Percentiles rank a stretch among this genome's conserved stretches.
Conservation (phyloP, 441 rosid genomes). For the Corymbia citriodora region DNA sequence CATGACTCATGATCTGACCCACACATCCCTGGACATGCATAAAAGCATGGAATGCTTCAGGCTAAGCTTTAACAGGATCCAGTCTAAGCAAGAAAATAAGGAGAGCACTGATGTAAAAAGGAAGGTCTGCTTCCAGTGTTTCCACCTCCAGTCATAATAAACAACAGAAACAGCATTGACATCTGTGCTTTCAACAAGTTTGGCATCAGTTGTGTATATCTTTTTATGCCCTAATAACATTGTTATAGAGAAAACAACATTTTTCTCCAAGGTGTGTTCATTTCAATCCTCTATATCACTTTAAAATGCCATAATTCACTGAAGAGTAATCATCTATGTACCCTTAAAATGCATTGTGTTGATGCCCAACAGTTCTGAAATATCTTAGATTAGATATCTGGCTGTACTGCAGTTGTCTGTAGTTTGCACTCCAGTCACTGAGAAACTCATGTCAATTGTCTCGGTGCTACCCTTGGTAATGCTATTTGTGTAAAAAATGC, state of each 20-base stretch:
- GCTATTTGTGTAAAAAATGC: not conserved
- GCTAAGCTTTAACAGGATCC: not conserved
- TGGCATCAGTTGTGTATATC: not conserved
- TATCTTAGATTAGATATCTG: not conserved
- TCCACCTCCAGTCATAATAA: not conserved
- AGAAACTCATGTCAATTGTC: not conserved
- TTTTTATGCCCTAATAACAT: not conserved
- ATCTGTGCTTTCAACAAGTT: not conserved
- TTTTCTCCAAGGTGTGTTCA: not conserved
- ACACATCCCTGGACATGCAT: conserved; percentile 65
- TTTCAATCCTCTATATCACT: not conserved
- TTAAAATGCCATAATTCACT: not conserved
- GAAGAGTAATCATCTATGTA: not conserved
- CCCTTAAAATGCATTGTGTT: not conserved
- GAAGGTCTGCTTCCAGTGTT: not conserved
- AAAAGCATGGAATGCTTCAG: conserved; percentile 1
- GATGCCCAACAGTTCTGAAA: not conserved
- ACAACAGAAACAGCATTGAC: not conserved
- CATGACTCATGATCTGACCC: conserved; percentile 62
- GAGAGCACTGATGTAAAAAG: not conserved
- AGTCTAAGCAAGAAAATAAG: not conserved
- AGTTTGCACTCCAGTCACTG: not conserved
- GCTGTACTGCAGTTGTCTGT: not conserved
- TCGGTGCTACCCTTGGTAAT: not conserved
- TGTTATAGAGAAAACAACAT: not conserved